Evolutionary conservation across 2,329 filamentous ascomycete genomes (phyloP), one percentile per base, ranked within the genome.

Genomic region (Colletotrichum lupini): DNA sequence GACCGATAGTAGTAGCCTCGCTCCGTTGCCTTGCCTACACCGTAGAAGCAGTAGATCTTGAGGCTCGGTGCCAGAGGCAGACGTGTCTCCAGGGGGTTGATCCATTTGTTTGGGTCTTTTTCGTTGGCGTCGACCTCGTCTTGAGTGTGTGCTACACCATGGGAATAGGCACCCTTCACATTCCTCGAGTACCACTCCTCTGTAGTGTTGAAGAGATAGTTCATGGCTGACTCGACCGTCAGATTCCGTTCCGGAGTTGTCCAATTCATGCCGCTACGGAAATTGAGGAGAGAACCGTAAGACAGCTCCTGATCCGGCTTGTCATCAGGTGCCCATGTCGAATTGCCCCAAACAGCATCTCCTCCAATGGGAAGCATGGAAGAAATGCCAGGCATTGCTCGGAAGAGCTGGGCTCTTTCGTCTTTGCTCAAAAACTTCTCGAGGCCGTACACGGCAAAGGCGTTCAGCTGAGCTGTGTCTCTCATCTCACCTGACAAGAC

Each of bases 1-100:
- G 86, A 80, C 37, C 93, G 92, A 83, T 99, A 99, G 81, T 94
- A 99, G 81, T 98, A 99, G 19, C 92, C 92, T 68, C 96, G 91
- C 83, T 99, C 96, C 0, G 96, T 98, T 4, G 94, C 93, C 81
- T 98, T 99, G 3, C 96, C 96, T 4, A 98, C 91, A 24, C 94
- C 97, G 80, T 99, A 98, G 85, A 99, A 98, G 84, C 97, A 98
- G 84, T 95, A 98, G 14, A 99, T 94, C 81, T 98, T 98, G 79
- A 99, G 86, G 79, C 91, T 94, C 0, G 97, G 96, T 1, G 97
- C 96, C 24, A 95, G 87, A 0, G 97, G 97, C 0, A 98, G 87
- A 2, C 96, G 90, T 0, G 94, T 94, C 81, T 98, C 96, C 1
- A 98, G 90, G 0, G 97, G 97, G 79, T 99, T 99, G 74, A 98